A percentile compares a stretch with the other conserved stretches of the same genome.
Conservation (phyloP, 495 filamentous ascomycete genomes). For the Schizothecium vesticola region DNA sequence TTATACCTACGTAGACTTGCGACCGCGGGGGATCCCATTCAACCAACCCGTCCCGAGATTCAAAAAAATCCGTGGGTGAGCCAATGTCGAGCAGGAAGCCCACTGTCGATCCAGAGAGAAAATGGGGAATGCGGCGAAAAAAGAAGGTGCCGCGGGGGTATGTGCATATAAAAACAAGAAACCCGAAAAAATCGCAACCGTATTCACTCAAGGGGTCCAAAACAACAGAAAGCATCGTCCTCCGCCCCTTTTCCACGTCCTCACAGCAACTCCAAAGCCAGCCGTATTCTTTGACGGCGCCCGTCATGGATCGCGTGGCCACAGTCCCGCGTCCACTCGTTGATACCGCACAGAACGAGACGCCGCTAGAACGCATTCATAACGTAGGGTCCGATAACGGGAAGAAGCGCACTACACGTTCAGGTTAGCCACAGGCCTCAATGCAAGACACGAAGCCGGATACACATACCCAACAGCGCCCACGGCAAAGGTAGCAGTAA, state of each 20-base stretch:
- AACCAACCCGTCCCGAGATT: conserved; percentile 7
- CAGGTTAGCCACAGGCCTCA: conserved; percentile 5
- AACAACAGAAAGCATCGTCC: conserved; percentile 10
- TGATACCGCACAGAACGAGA: not conserved
- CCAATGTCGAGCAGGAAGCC: not conserved
- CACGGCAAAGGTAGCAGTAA: conserved; percentile 67
- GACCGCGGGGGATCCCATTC: conserved; percentile 9
- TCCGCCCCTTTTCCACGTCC: conserved; percentile 5
- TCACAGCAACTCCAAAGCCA: conserved; percentile 1
- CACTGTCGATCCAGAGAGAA: conserved; percentile 8
- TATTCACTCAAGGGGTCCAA: conserved; percentile 3
- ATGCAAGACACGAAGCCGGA: not conserved
- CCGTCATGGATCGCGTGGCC: not conserved
- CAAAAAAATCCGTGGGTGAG: conserved; percentile 7
- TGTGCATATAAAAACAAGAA: conserved; percentile 18
- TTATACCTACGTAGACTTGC: conserved; percentile 16
- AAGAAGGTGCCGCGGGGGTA: conserved; percentile 18
- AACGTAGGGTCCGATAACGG: conserved; percentile 54
- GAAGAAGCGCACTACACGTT: conserved; percentile 28
- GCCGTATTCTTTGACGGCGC: not conserved
- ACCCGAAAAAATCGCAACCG: conserved; percentile 10
- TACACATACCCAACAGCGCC: conserved; percentile 70
- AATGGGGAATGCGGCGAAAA: conserved; percentile 3
- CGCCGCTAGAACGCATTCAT: conserved; percentile 37
- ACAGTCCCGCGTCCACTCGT: not conserved